A percentile compares a stretch with the other conserved stretches of the same genome.
Conservation (phyloP, 805 yeast species). For the Brettanomyces sp. region DNA sequence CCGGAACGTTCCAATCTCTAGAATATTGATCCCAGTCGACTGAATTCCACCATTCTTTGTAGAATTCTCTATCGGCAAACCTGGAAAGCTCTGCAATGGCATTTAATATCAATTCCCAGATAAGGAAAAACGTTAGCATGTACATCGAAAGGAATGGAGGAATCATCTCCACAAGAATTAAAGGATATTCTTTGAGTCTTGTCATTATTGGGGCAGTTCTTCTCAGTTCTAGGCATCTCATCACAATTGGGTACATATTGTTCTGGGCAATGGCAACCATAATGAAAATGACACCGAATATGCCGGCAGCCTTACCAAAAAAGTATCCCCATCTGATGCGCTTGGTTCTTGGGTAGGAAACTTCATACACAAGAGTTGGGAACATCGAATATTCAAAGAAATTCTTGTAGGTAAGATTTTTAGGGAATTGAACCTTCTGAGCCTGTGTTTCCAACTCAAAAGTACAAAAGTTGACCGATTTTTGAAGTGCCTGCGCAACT, state of each 20-base stretch:
- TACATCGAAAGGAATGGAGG: conserved; percentile 76
- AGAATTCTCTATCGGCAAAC: conserved; percentile 87
- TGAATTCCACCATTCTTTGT: conserved; percentile 98
- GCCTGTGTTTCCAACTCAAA: conserved; percentile 58
- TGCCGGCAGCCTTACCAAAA: conserved; percentile 60
- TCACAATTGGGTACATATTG: conserved; percentile 61
- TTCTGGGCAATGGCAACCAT: conserved; percentile 74
- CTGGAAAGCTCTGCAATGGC: conserved; percentile 80
- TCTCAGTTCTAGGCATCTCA: conserved; percentile 47
- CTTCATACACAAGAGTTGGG: conserved; percentile 81
- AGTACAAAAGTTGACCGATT: conserved; percentile 57
- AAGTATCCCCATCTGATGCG: conserved; percentile 63
- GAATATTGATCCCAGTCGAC: conserved; percentile 90
- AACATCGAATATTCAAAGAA: conserved; percentile 76
- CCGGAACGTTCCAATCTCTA: conserved; percentile 91
- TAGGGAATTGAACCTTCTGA: conserved; percentile 46
- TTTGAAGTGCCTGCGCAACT: conserved; percentile 26
- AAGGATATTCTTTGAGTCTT: conserved; percentile 40
- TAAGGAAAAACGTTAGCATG: conserved; percentile 71
- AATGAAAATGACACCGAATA: conserved; percentile 75
- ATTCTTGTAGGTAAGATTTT: conserved; percentile 53
- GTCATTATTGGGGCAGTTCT: conserved; percentile 34
- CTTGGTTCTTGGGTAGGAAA: conserved; percentile 71
- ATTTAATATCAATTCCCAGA: conserved; percentile 92
- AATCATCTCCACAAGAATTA: conserved; percentile 59